Conservation (phyloP, 202 grass and related monocot genomes). For the Panicum virgatum region DNA sequence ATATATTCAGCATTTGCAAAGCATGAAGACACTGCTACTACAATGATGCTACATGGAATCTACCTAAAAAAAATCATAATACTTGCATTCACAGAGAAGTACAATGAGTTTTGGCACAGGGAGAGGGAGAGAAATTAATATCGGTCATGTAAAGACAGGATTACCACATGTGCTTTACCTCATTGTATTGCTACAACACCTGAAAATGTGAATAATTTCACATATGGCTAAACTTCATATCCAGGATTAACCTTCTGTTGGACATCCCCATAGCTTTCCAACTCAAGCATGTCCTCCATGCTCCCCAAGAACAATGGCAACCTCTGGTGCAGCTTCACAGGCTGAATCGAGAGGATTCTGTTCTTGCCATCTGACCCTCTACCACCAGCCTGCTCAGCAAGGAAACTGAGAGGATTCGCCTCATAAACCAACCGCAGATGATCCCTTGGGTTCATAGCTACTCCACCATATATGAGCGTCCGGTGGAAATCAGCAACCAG, state of each 20-base stretch:
- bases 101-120: background rate
- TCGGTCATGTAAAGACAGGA: background rate
- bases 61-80: background rate
- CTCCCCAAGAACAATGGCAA: slow-evolving; percentile 88
- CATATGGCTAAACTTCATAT: slow-evolving; percentile 59
- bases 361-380: slow-evolving; percentile 84
- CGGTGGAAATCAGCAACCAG: slow-evolving; percentile 90
- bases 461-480: slow-evolving; percentile 81
- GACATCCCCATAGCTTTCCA: slow-evolving; percentile 85
- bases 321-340: slow-evolving; percentile 89
- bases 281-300: slow-evolving; percentile 83
- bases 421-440: slow-evolving; percentile 89
- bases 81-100: background rate
- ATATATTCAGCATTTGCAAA: slow-evolving; percentile 3
- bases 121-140: too few relatives aligned
- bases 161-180: background rate
- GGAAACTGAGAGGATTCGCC: slow-evolving; percentile 90
- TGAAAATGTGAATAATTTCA: background rate
- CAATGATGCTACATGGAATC: background rate
- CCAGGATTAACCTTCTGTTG: slow-evolving; percentile 98
- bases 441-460: slow-evolving; percentile 96
- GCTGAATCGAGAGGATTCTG: slow-evolving; percentile 83
- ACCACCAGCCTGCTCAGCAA: slow-evolving; percentile 83
- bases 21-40: background rate
- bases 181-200: background rate